Evolutionary conservation across 345 rosid species (phyloP).

Genomic region (Trapa incisa): DNA sequence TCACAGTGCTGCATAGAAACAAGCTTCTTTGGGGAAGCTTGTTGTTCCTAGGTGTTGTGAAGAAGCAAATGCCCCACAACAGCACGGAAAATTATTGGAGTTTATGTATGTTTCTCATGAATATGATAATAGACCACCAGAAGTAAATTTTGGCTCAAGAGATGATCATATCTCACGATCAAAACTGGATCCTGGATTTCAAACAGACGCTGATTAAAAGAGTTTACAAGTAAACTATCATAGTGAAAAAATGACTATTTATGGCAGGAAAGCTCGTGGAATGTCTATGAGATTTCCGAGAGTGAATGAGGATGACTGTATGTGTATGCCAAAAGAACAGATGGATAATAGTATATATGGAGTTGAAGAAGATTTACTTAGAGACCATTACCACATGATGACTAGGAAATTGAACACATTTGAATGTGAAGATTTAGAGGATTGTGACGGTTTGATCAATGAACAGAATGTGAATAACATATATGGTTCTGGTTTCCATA

Average conservation of each 20-base stretch:
- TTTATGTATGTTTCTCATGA: conserved; percentile 15
- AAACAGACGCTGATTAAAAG: conserved; percentile 25
- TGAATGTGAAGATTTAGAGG: conserved; percentile 24
- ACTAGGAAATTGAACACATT: conserved; percentile 22
- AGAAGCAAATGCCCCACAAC: conserved; percentile 21
- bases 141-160: conserved; percentile 1
- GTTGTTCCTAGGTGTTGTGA: conserved; percentile 18
- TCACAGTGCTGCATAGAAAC: conserved; percentile 19
- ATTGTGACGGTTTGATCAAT: conserved; percentile 27
- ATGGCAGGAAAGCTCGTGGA: conserved; percentile 20
- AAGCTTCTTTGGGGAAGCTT: conserved; percentile 18
- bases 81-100: conserved; percentile 19
- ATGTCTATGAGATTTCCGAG: conserved; percentile 22
- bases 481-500: conserved; percentile 18
- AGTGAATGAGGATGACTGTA: conserved; percentile 7
- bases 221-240: conserved; percentile 21
- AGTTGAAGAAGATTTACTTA: conserved; percentile 23
- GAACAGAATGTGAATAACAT: conserved; percentile 19
- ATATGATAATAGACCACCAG: background rate
- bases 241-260: conserved; percentile 13
- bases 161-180: conserved; percentile 15
- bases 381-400: conserved; percentile 15
- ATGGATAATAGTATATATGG: conserved; percentile 2
- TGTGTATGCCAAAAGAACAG: background rate
- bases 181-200: conserved; percentile 29